Base-by-base conservation (phyloP, 176 grass and related monocot genomes). In the Alopecurus myosuroides region DNA sequence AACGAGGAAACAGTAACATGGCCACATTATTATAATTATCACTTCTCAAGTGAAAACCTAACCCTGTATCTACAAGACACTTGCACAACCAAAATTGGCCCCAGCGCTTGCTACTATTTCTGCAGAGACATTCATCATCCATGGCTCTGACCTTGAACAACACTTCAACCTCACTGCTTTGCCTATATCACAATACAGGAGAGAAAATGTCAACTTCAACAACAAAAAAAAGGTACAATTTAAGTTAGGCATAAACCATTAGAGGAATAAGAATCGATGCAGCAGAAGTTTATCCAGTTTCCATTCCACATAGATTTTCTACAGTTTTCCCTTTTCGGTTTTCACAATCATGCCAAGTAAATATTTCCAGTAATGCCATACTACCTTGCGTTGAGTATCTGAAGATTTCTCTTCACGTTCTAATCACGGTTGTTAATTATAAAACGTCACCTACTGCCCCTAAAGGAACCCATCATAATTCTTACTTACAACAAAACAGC, bases 71-170 rank as follows among this genome's bases (percentile, higher is more conserved):
- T 87, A 91, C 85, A 91, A 39, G 33, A 70, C 41, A 76, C 60
- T 84, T 70, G 69, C 76, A 87, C 70, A 91, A 85, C 85, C 61
- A 88, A 91, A 88, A 91, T 81, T 87, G 81, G 77, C 63, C 36
- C 50, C 70, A 70, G 77, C 70, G 85, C 81, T 84, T 87, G 89
- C 85, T 81, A 84, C 81, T 70, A 70, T 70, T 61, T 87, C 76
- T 58, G 56, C 76, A 78, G 40, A 90, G 56, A 80, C 19, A 48
- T 22, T 62, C 8, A 5, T 80, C 75, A 19, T 87, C 85, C 77
- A 81, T 81, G 49, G 68, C 19, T 70, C 48, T 68, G 37, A 79
- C 34, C 81, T 76, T 76, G 42, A 40, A 25, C 2, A 34, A 13
- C 64, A 9, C 3, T 36, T 44, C 23, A 64, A 81, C 35, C 71